Conservation (phyloP, 495 filamentous ascomycete species). For the Podospora pseudopauciseta region DNA sequence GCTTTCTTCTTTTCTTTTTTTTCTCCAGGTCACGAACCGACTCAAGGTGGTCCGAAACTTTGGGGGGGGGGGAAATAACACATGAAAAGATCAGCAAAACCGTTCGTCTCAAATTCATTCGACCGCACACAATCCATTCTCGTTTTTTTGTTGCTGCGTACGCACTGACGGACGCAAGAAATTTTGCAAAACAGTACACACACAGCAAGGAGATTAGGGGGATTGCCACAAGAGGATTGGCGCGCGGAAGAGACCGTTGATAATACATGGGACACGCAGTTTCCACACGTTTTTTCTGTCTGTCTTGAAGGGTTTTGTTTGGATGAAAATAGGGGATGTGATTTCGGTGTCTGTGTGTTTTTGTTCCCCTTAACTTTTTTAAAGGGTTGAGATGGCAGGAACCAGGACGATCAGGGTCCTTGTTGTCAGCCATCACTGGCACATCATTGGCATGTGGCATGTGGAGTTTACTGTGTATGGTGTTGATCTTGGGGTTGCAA, state of each 20-base stretch:
- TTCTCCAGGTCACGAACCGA: background rate
- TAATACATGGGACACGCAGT: background rate
- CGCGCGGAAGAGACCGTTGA: background rate
- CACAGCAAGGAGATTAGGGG: background rate
- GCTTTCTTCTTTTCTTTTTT: background rate
- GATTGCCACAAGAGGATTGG: background rate
- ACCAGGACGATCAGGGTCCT: too few species aligned
- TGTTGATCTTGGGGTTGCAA: too few species aligned
- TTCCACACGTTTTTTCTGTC: background rate
- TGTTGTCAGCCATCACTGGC: too few species aligned
- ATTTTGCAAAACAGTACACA: background rate
- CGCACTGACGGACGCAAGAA: background rate
- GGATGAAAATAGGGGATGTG: background rate
- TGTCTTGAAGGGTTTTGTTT: background rate
- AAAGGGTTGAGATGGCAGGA: background rate
- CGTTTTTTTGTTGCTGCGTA: background rate
- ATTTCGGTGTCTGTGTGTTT: background rate
- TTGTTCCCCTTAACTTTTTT: background rate
- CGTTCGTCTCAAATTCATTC: background rate
- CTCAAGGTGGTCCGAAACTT: background rate
- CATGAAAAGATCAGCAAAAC: background rate
- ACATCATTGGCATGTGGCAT: too few species aligned
- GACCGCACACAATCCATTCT: too few species aligned
- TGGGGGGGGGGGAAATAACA: too few species aligned
- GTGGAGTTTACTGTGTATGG: too few species aligned